Conservation (phyloP, 768 basidiomycete species). For the Tricholoma bakamatsutake region DNA sequence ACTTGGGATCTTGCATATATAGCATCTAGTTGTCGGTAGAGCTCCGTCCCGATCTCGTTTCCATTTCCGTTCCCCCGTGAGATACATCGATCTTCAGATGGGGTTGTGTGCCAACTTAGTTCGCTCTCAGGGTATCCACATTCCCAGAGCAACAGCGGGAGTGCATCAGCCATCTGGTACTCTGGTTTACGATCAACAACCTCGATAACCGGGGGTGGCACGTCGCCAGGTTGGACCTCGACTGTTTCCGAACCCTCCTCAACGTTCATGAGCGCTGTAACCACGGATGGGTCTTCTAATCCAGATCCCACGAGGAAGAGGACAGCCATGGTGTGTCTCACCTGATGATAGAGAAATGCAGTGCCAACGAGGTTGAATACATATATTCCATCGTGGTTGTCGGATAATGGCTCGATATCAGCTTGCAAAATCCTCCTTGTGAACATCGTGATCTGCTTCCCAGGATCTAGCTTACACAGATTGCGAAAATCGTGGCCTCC, state of each 20-base stretch:
- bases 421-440: constrained; percentile 62
- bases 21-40: constrained; percentile 49
- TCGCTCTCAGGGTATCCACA: constrained; percentile 67
- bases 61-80: constrained; percentile 15
- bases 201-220: constrained; percentile 30
- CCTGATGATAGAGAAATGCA: constrained; percentile 94
- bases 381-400: constrained; percentile 34
- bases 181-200: constrained; percentile 72
- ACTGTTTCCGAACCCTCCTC: constrained; percentile 35
- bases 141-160: constrained; percentile 90
- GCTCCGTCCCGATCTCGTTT: constrained; percentile 25
- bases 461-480: constrained; percentile 87
- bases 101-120: constrained; percentile 62
- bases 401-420: constrained; percentile 44
- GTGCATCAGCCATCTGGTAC: constrained; percentile 90
- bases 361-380: constrained; percentile 83
- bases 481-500: constrained; percentile 97
- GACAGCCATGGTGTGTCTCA: constrained; percentile 89
- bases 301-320: constrained; percentile 84
- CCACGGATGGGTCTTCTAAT: constrained; percentile 65
- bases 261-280: constrained; percentile 71
- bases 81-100: constrained; percentile 11
- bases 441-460: constrained; percentile 86
- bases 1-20: constrained; percentile 58
- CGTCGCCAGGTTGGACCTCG: constrained; percentile 16